Evolutionary conservation across 352 stramenopile genomes (phyloP), one percentile per base, ranked within the genome.

Genomic region (Phytophthora tentaculata): DNA sequence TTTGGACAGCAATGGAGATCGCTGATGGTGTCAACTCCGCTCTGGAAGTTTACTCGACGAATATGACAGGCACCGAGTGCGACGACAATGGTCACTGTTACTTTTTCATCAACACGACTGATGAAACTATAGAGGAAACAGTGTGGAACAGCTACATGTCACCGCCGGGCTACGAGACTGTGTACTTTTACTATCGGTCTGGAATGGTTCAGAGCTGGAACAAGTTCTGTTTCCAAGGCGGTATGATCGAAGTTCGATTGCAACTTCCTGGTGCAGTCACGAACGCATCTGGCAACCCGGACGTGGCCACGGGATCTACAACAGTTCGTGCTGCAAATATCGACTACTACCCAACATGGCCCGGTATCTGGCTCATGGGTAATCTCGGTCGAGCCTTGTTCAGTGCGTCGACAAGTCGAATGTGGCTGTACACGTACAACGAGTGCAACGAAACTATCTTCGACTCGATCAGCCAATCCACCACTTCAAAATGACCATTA

Each of bases 351-450:
- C 84, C 82, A 41, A 90, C 81, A n/a, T n/a, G n/a, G n/a, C n/a
- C n/a, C n/a, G n/a, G n/a, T n/a, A n/a, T n/a, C n/a, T n/a, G n/a
- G n/a, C 74, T 99, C 45, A 79, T 99, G 53, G 97, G 97, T 3
- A 98, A 98, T 80, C 76, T 99, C 5, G 96, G 93, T 7, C 75
- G 96, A 29, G 93, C 96, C 2, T 95, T 97, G 8, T 99, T 98
- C 70, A 95, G 93, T 45, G 86, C 79, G 0, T 97, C 88, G 0
- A 98, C 92, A 19, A 94, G 94, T 55, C 89, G 94, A 64, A 92
- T 98, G 63, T 99, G 96, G 96, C 97, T 96, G 8, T 99, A 90
- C 83, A 96, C 84, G 49, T 99, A 98, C 73, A 80, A 98, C 64
- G 80, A 81, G 41, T 99, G 97, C 66, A 86, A 98, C 67, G 63